Base-by-base conservation (phyloP, 1,284 basidiomycete species). In the Wallemia hederae region DNA sequence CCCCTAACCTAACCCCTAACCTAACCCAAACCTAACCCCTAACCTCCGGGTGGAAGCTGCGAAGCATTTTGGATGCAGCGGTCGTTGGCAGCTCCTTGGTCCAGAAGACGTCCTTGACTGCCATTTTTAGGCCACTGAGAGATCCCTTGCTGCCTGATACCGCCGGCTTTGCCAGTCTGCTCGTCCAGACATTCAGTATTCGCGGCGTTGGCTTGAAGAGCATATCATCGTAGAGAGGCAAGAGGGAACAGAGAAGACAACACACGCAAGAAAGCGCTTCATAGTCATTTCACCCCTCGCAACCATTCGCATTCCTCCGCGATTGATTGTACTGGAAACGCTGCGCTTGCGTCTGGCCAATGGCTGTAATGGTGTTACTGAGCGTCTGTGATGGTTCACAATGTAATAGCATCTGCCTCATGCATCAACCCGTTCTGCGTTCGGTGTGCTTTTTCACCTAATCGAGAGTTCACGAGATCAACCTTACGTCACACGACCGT, bases 81-180 rank as follows among this genome's bases (percentile, higher is more conserved):
- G 56, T 58, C 2, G 56, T 58, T 27, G 56, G 56, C 15, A 58
- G 15, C n/a, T 26, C 56, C 2, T 9, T 26, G 2, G 56, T 58
- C 56, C 56, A 58, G 25, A 58, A 58, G 25, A 58, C 27, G 24
- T 58, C 56, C 25, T 58, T 58, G 5, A 58, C 56, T 14, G 56
- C 56, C 25, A 58, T 28, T 14, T 3, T 26, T 3, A 58, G 15
- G 25, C 25, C 56, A n/a, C n/a, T 26, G 5, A 58, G 56, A 9
- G 56, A 26, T 11, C 39, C 39, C 3, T 49, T 49, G n/a, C 9
- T 49, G 39, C 22, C 22, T 17, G 39, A 49, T 22, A 15, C 5
- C 3, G 39, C 39, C 22, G 11, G 11, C 9, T 49, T 22, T 22
- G 14, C 3, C n/a, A 49, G n/a, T 22, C n/a, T 49, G 19, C 39